Percentiles rank a stretch among this genome's conserved stretches.
Conservation (phyloP, 768 basidiomycete genomes). For the Kwoniella newhampshirensis region DNA sequence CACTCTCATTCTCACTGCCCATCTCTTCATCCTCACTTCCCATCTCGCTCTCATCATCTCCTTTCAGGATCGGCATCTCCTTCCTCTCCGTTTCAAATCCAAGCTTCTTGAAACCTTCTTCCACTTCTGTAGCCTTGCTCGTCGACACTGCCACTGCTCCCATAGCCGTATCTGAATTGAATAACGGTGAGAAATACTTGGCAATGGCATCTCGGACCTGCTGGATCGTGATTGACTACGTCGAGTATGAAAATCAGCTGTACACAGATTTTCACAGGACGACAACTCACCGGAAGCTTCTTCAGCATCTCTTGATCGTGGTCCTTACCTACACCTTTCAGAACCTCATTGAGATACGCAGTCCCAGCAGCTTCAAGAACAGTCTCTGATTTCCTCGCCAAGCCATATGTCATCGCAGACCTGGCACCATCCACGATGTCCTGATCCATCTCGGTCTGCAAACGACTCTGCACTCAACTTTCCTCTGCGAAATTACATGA, state of each 20-base stretch:
- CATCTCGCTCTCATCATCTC: constrained; percentile 42
- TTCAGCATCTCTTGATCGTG: constrained; percentile 66
- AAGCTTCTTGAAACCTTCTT: constrained; percentile 61
- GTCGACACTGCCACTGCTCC: constrained; percentile 81
- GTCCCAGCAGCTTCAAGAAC: constrained; percentile 76
- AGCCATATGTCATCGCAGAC: constrained; percentile 81
- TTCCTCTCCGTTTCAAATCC: constrained; percentile 79
- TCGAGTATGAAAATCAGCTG: not conserved
- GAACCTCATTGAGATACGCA: constrained; percentile 85
- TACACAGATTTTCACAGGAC: not conserved
- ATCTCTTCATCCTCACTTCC: constrained; percentile 13
- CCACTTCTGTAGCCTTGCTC: constrained; percentile 71
- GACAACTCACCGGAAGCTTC: constrained; percentile 32
- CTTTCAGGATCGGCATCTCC: constrained; percentile 61
- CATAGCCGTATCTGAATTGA: constrained; percentile 71
- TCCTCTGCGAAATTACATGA: too few relatives aligned
- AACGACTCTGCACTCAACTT: constrained; percentile 18
- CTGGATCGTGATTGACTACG: constrained; percentile 68
- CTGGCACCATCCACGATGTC: constrained; percentile 85
- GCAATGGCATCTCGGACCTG: constrained; percentile 70
- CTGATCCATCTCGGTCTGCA: constrained; percentile 56
- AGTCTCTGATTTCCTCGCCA: constrained; percentile 78
- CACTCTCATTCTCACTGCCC: constrained; percentile 1
- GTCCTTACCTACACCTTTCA: constrained; percentile 77
- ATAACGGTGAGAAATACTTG: constrained; percentile 79